Conservation (phyloP, 2,329 filamentous ascomycete genomes). For the Trichoderma pleuroti region DNA sequence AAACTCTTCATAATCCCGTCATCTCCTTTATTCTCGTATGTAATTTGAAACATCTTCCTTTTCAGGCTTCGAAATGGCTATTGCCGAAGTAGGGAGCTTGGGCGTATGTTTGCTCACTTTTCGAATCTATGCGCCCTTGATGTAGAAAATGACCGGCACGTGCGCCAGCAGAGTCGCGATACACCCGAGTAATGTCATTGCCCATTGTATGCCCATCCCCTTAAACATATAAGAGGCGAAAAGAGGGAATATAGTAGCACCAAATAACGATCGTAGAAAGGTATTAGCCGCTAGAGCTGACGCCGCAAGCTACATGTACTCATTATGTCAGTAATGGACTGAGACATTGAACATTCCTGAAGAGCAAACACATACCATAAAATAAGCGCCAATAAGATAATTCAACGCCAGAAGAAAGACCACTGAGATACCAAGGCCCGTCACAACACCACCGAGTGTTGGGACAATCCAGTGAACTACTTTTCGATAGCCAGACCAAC, state of each 20-base stretch:
- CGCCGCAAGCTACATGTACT: background rate
- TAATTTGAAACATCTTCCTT: background rate
- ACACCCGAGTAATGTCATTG: background rate
- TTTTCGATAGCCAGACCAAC: background rate
- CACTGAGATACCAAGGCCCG: background rate
- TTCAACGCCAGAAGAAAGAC: background rate
- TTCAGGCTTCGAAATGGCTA: background rate
- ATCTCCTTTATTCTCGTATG: background rate
- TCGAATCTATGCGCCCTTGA: background rate
- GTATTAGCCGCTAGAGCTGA: background rate
- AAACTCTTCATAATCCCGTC: background rate
- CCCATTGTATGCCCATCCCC: background rate
- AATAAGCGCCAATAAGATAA: background rate
- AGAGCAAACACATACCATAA: background rate
- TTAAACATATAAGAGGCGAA: conserved; percentile 1
- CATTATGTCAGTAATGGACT: background rate
- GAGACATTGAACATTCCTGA: background rate
- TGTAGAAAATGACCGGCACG: background rate
- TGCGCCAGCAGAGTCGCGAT: background rate
- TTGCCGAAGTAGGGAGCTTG: background rate
- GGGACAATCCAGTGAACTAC: background rate
- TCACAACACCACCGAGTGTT: background rate
- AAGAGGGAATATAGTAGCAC: background rate
- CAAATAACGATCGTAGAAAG: background rate
- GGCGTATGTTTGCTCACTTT: background rate